phyloP scores from a whole-genome alignment of 208 protist genomes.

The Phytomonas sp. region DNA sequence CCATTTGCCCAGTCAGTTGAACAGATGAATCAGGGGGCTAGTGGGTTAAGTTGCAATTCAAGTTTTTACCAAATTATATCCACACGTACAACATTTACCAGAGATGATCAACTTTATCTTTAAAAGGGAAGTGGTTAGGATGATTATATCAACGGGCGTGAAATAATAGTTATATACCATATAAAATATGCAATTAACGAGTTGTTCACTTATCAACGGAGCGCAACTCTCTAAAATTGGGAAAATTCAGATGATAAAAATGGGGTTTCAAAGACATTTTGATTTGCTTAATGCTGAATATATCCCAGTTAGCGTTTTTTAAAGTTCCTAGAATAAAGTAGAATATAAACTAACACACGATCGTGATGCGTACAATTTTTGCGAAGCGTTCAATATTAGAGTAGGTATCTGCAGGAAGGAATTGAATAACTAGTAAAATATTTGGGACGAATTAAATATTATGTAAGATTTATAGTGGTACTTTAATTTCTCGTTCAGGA shows the following conservation, averaged over 20 bases:
- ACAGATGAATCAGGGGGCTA: neutral
- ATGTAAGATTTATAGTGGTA: neutral
- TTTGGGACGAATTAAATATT: neutral
- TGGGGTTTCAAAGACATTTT: too few species aligned
- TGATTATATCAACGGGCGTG: neutral
- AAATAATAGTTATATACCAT: neutral
- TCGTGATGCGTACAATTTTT: slow-evolving; percentile 1
- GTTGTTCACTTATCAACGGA: slow-evolving; percentile 1
- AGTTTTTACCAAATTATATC: neutral
- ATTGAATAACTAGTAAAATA: neutral
- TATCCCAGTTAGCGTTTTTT: neutral
- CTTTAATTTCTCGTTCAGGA: neutral
- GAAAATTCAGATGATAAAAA: neutral
- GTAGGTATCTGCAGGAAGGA: slow-evolving; percentile 10
- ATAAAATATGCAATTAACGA: neutral
- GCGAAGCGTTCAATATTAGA: neutral
- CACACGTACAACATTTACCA: neutral
- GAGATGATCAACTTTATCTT: neutral
- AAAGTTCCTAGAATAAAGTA: slow-evolving; percentile 7
- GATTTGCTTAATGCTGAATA: neutral
- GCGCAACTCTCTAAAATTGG: neutral
- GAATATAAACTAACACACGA: slow-evolving; percentile 2
- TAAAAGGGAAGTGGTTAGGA: neutral
- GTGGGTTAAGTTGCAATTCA: neutral
- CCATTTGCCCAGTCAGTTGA: neutral